Base-by-base conservation (phyloP, 805 yeast genomes). In the Danielia reshetovae region DNA sequence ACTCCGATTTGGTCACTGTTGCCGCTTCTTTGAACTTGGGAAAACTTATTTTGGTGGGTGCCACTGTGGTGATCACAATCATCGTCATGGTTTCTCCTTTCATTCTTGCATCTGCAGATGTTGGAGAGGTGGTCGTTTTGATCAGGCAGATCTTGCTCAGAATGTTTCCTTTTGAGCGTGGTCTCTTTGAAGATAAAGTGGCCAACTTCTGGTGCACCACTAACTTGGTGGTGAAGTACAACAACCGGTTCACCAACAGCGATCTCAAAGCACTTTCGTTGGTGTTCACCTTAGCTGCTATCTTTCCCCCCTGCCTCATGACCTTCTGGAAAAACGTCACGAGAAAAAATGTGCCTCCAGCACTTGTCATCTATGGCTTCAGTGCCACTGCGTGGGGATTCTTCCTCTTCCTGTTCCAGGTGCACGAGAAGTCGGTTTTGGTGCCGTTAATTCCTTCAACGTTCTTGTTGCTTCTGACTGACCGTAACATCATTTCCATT, bases 191-290 rank as follows among this genome's bases (percentile, higher is more conserved):
- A 57, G 97, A 93, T 55, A 93, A 93, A 56, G 97, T 93, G 11
- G 96, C 96, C 25, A 93, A 89, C 54, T 83, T 93, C 51, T 93
- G 99, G 99, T 89, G 97, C 59, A 81, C 95, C n/a, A 67, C 88
- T 1, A 93, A 93, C 56, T 67, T 83, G 1, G 43, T 87, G 8
- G 57, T 89, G 54, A 90, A 90, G 55, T 81, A 86, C 52, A 78
- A 75, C 44, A 49, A 60, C 4, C 32, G 70, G 0, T 81, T 84
- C 50, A 55, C 76, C 2, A 67, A 70, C 12, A 60, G 65, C 10
- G 75, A 83, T 48, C 66, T 93, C 29, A 85, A 85, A 40, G 51
- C 65, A 18, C 43, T 75, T 5, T 77, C 93, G 1, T 55, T 83
- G 24, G 29, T 66, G 0, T 54, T 76, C 1, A 85, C 93, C 0